phyloP scores from a whole-genome alignment of 129 eudicot genomes.

The Centaurea solstitialis region DNA sequence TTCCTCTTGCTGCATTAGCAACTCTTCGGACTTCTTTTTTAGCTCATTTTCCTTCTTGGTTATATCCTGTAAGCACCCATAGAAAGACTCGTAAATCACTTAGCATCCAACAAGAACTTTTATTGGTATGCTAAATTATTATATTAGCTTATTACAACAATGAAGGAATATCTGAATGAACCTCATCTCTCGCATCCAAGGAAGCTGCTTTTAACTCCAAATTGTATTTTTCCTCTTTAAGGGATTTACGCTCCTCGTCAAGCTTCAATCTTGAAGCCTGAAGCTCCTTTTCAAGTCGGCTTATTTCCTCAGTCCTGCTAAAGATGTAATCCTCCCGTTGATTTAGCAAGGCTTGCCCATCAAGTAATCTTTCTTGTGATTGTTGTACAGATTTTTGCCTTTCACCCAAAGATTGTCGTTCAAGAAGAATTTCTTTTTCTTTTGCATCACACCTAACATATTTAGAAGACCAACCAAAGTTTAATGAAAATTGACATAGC shows the following conservation, averaged over 20 bases:
- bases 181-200: slow-evolving; percentile 79
- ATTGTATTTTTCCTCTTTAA: slow-evolving; percentile 53
- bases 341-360: slow-evolving; percentile 80
- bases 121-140: background rate
- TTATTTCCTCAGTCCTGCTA: slow-evolving; percentile 56
- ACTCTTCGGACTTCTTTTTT: slow-evolving; percentile 67
- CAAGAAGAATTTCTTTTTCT: slow-evolving; percentile 73
- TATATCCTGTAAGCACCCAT: slow-evolving; percentile 54
- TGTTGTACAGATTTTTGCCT: slow-evolving; percentile 75
- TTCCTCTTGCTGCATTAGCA: slow-evolving; percentile 51
- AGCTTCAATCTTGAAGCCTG: slow-evolving; percentile 49
- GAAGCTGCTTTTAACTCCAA: slow-evolving; percentile 55
- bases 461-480: background rate
- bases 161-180: slow-evolving; percentile 1
- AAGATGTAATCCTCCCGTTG: slow-evolving; percentile 75
- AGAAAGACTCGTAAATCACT: slow-evolving; percentile 4
- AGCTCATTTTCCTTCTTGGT: slow-evolving; percentile 53
- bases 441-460: slow-evolving; percentile 69
- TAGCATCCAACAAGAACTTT: background rate
- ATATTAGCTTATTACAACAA: slow-evolving; percentile 4
- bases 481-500: background rate
- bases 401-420: slow-evolving; percentile 75
- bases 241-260: slow-evolving; percentile 46
- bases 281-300: slow-evolving; percentile 68
- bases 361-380: slow-evolving; percentile 68